Evolutionary conservation across 202 grass and related monocot species (phyloP), one percentile per base, ranked within the genome.

Genomic region (Panicum virgatum): DNA sequence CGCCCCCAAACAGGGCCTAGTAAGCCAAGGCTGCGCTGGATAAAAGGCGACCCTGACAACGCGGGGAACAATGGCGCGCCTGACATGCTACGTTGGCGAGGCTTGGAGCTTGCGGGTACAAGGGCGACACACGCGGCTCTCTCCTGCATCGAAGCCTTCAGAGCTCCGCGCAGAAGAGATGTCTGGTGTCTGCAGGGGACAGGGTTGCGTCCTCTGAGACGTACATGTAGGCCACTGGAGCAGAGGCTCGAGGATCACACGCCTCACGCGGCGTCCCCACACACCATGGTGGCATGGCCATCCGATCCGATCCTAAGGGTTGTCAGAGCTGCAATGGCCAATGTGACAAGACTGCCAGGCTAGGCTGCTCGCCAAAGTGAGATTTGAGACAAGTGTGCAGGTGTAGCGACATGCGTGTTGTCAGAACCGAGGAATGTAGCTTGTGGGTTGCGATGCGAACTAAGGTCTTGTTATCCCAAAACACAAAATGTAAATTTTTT

Each of bases 61-160:
- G 7, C 11, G 26, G 5, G 6, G 19, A 62, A 50, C 64, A 51
- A 39, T 9, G 20, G n/a, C 50, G 38, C 72, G 69, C 51, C 62
- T 77, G 40, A 77, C 73, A 77, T 19, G 43, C 15, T 60, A 37
- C 57, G 52, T 2, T 84, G 82, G 63, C 73, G 47, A 48, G 39
- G 30, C 36, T 84, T 84, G 82, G 72, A 47, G 8, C 40, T 50
- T 69, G 54, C 40, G 53, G 12, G 15, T 68, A 57, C 77, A 69
- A 8, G 47, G 19, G 50, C 20, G 77, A 80, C 64, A 80, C 30
- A 69, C 15, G 26, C 6, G 15, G 47, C 15, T 50, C 47, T 45
- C 18, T 20, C 18, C 43, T 36, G 12, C 23, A 51, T 15, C 11
- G 42, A 13, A 70, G 43, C 20, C 5, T 5, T 19, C 9, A 9